Conservation (phyloP, 176 grass and related monocot species). For the Cenchrus fungigraminus region DNA sequence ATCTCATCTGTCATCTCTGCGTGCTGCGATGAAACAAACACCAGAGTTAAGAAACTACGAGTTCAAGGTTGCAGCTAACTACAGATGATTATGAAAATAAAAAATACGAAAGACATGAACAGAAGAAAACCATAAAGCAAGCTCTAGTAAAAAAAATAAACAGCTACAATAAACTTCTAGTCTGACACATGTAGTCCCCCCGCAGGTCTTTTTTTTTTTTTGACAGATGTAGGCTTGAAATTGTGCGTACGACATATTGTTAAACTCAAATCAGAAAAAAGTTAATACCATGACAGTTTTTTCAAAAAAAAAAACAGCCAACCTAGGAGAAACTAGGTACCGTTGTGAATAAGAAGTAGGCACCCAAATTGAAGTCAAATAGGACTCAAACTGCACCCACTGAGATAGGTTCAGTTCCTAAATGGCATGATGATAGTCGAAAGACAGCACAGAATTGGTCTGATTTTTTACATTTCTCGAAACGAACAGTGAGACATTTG, state of each 20-base stretch:
- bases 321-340: background rate
- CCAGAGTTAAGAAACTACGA: conserved; percentile 37
- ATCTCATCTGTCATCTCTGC: conserved; percentile 94
- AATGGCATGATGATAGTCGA: conserved; percentile 3
- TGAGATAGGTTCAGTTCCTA: background rate
- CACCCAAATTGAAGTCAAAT: too few relatives aligned
- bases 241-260: background rate
- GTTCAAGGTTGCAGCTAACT: conserved; percentile 19
- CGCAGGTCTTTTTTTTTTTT: background rate
- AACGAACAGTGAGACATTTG: conserved; percentile 27
- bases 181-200: background rate
- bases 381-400: background rate
- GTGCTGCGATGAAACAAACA: conserved; percentile 62
- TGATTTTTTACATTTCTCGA: conserved; percentile 26
- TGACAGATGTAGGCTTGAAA: background rate
- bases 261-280: conserved; percentile 25
- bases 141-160: conserved; percentile 10
- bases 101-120: conserved; percentile 4
- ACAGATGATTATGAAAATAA: conserved; percentile 13
- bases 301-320: background rate
- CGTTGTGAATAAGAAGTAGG: background rate
- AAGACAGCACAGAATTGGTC: conserved; percentile 1
- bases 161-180: conserved; percentile 10
- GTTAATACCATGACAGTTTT: background rate
- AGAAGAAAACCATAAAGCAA: conserved; percentile 16